phyloP scores from a whole-genome alignment of 1,139 yeast genomes.

The Eremothecium gossypii region DNA sequence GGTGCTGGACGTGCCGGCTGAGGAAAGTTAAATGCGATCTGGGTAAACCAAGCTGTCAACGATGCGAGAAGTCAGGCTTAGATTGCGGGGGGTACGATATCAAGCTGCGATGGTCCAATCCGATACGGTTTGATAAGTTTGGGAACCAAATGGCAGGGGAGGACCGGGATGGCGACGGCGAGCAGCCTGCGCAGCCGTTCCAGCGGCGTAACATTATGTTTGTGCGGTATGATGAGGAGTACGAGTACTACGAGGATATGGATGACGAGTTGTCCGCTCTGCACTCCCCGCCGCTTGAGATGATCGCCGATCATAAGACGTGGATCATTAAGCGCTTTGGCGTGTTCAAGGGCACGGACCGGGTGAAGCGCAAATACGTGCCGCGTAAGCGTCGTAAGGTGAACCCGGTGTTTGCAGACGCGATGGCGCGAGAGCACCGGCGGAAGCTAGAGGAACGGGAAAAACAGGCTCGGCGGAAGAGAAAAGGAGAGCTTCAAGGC shows the following conservation, averaged over 20 bases:
- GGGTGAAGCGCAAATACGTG: constrained; percentile 10
- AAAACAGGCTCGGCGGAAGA: not conserved
- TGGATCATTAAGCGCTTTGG: constrained; percentile 75
- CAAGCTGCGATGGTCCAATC: constrained; percentile 66
- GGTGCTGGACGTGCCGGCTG: constrained; percentile 57
- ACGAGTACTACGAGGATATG: constrained; percentile 72
- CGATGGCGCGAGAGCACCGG: constrained; percentile 5
- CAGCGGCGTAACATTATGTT: constrained; percentile 67
- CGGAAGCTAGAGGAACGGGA: constrained; percentile 3
- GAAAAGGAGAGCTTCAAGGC: not conserved
- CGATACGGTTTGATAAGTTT: constrained; percentile 39
- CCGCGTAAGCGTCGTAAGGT: constrained; percentile 23
- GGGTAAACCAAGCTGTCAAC: constrained; percentile 41
- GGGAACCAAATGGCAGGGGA: constrained; percentile 29
- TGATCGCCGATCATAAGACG: constrained; percentile 41
- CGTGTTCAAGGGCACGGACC: constrained; percentile 43
- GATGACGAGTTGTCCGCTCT: constrained; percentile 59
- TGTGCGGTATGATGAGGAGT: constrained; percentile 58
- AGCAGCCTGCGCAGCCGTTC: constrained; percentile 25
- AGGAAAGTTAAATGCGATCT: constrained; percentile 55
- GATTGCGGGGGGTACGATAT: constrained; percentile 78
- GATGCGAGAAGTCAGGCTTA: constrained; percentile 47
- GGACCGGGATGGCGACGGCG: constrained; percentile 20
- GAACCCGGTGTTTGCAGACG: constrained; percentile 9
- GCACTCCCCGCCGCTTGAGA: constrained; percentile 42